Evolutionary conservation across 805 yeast genomes (phyloP).

Genomic region (Barnettozyma populi): DNA sequence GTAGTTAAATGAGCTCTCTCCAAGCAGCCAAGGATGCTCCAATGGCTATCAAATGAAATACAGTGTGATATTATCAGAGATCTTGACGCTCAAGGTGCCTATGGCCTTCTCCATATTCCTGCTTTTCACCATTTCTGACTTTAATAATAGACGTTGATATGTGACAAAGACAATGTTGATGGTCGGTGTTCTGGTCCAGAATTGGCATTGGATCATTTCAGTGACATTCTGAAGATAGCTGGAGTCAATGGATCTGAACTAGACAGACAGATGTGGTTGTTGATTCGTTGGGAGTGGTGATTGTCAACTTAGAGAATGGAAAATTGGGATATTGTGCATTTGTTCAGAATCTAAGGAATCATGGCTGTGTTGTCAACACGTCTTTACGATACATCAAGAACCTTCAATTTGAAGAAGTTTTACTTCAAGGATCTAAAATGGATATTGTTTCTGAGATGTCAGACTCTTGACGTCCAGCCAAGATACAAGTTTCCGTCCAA

Average conservation of each 20-base stretch:
- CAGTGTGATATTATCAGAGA: background rate
- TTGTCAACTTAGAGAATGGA: too few relatives aligned
- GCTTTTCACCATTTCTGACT: background rate
- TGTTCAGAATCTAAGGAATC: background rate
- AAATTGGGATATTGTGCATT: too few relatives aligned
- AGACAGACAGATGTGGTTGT: too few relatives aligned
- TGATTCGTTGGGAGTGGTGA: too few relatives aligned
- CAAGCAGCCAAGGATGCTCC: background rate
- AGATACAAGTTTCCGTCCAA: background rate
- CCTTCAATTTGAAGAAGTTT: background rate
- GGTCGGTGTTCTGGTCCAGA: background rate
- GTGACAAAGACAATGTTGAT: background rate
- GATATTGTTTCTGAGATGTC: background rate
- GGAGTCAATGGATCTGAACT: too few relatives aligned
- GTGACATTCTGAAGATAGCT: background rate
- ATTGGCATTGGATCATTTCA: background rate
- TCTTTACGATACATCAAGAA: background rate
- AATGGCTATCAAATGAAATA: background rate
- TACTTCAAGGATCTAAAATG: background rate
- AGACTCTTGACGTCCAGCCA: background rate
- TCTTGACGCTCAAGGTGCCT: background rate
- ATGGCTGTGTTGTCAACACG: background rate
- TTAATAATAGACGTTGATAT: background rate
- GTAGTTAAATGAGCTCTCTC: background rate
- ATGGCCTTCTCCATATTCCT: background rate